These are phyloP conservation scores for Boletellus dicymbophilus DNA, from an alignment of 1,284 basidiomycete species.

Conservation along the genomic window DNA sequence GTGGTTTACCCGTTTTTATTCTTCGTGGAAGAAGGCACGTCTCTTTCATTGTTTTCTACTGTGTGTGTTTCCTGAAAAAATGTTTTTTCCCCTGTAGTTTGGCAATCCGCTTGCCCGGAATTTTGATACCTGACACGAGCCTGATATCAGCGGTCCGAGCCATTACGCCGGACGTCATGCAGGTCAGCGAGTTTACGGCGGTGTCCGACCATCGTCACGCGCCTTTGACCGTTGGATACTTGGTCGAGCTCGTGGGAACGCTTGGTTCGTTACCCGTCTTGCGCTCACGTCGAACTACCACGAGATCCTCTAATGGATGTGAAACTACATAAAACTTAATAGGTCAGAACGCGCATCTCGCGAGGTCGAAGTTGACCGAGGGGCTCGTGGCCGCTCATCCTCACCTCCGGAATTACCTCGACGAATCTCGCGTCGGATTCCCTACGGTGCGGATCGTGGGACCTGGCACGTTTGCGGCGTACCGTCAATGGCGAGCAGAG, in stretches of 20 bases:
- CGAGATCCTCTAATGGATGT: too few relatives aligned
- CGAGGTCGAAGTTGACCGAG: conserved; percentile 8
- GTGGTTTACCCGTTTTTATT: conserved; percentile 12
- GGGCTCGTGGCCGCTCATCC: conserved; percentile 7
- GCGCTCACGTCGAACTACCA: too few relatives aligned
- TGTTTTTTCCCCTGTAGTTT: too few relatives aligned
- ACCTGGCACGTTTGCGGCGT: conserved; percentile 19
- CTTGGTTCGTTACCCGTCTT: neutral
- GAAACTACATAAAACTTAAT: too few relatives aligned
- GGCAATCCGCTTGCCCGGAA: conserved; percentile 5
- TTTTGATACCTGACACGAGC: conserved; percentile 7
- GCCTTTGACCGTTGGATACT: conserved; percentile 8
- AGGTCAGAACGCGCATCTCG: conserved; percentile 9
- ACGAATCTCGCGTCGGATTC: conserved; percentile 1
- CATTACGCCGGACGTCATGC: conserved; percentile 2
- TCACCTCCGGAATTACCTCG: neutral
- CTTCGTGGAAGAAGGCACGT: neutral
- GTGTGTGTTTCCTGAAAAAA: too few relatives aligned
- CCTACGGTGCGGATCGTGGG: conserved; percentile 19
- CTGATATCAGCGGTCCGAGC: conserved; percentile 7
- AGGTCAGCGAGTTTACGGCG: conserved; percentile 18
- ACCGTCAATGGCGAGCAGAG: conserved; percentile 15
- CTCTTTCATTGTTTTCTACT: neutral
- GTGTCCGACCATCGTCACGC: conserved; percentile 9
- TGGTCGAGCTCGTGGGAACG: neutral